Base-by-base conservation (phyloP, 192 early-diverging fungal genomes). In the Rhizoclosmatium globosum region DNA sequence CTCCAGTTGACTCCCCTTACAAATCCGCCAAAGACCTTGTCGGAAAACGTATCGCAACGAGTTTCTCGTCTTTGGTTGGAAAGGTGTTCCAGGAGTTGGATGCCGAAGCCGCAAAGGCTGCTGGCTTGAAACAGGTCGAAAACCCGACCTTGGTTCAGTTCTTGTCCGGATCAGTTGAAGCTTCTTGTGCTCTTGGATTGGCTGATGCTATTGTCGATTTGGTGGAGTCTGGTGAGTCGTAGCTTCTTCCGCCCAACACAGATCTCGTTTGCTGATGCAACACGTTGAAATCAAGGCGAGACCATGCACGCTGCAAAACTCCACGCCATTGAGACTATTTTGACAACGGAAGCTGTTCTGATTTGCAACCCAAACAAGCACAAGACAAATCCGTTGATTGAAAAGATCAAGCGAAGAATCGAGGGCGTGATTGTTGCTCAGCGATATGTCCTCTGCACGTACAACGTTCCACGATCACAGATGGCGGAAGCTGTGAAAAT, bases 251-350 rank as follows among this genome's bases (percentile, higher is more conserved):
- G n/a, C n/a, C n/a, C n/a, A n/a, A n/a, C n/a, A n/a, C n/a, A n/a
- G n/a, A n/a, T n/a, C n/a, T n/a, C n/a, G n/a, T n/a, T n/a, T n/a
- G n/a, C n/a, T n/a, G n/a, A n/a, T n/a, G n/a, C n/a, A n/a, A n/a
- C n/a, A n/a, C n/a, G n/a, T n/a, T n/a, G n/a, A n/a, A n/a, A n/a
- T n/a, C n/a, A 95, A 23, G 98, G 98, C 73, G 97, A 99, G 71
- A 99, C 98, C n/a, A 99, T 99, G 98, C 91, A 95, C 59, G 98
- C 96, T 23, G 98, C 98, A 19, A 96, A 96, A n/a, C 89, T 99
- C 23, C 93, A 95, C 81, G 91, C 93, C 64, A 96, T 99, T 56
- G 89, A 89, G 53, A 96, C 94, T 7, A 15, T 99, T 9, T 47
- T 97, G 46, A 86, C 85, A 0, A 93, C 98, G 15, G 91, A 99